Evolutionary conservation across 2,329 filamentous ascomycete genomes (phyloP).

Genomic region (Allantophomopsis cytisporea): DNA sequence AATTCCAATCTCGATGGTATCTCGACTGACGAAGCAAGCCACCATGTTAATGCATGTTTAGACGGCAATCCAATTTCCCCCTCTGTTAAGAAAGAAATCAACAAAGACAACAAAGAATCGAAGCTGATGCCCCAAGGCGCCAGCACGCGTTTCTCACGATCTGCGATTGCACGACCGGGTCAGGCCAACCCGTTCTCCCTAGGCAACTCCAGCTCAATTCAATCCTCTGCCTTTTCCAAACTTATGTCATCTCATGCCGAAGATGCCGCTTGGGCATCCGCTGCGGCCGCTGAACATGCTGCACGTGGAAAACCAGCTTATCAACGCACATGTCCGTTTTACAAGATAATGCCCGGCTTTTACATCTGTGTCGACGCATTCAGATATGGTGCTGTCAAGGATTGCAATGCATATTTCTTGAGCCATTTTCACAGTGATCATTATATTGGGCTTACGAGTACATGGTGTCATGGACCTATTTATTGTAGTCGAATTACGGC

Average conservation of each 20-base stretch:
- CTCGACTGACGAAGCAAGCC: constrained; percentile 52
- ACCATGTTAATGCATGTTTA: constrained; percentile 87
- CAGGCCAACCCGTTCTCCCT: constrained; percentile 67
- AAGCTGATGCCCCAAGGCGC: constrained; percentile 11
- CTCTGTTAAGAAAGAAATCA: constrained; percentile 17
- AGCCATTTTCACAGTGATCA: constrained; percentile 98
- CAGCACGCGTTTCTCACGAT: constrained; percentile 39
- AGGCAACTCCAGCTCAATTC: constrained; percentile 20
- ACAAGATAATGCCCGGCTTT: constrained; percentile 92
- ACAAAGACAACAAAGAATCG: constrained; percentile 8
- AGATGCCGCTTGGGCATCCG: constrained; percentile 77
- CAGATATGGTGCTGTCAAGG: constrained; percentile 83
- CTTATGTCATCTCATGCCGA: constrained; percentile 90
- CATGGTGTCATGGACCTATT: constrained; percentile 86
- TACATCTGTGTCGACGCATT: constrained; percentile 94
- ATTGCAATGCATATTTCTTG: constrained; percentile 88
- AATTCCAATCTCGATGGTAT: constrained; percentile 45
- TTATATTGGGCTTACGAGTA: constrained; percentile 80
- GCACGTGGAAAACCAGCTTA: constrained; percentile 78
- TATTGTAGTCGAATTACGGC: constrained; percentile 91
- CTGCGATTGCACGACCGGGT: constrained; percentile 60
- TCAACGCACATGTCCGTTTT: constrained; percentile 88
- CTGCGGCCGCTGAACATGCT: constrained; percentile 65
- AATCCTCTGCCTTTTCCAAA: constrained; percentile 71
- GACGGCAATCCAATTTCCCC: constrained; percentile 64